Conservation (phyloP, 1,284 basidiomycete genomes). For the Calocybe gambosa region DNA sequence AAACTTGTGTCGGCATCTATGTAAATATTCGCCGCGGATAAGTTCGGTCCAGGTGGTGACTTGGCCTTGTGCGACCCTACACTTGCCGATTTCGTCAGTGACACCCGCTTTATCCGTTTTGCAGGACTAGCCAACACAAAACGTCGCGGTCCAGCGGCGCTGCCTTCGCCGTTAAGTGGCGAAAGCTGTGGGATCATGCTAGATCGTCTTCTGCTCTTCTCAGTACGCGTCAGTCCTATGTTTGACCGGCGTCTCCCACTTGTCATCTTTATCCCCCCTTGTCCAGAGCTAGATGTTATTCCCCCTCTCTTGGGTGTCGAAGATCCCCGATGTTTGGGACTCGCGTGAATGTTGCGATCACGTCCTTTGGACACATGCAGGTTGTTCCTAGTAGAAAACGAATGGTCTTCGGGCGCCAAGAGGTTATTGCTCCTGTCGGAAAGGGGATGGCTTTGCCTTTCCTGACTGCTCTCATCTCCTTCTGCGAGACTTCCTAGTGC, state of each 20-base stretch:
- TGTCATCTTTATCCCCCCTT: constrained; percentile 16
- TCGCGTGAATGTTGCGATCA: constrained; percentile 29
- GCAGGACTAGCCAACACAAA: constrained; percentile 47
- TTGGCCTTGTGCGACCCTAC: constrained; percentile 25
- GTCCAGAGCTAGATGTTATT: constrained; percentile 12
- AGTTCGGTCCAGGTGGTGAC: constrained; percentile 25
- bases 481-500: constrained; percentile 63
- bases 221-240: constrained; percentile 62
- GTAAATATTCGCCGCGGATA: constrained; percentile 28
- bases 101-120: constrained; percentile 59
- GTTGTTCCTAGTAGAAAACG: constrained; percentile 16
- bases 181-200: constrained; percentile 70
- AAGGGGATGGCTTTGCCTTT: constrained; percentile 35
- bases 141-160: constrained; percentile 30
- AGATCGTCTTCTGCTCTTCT: constrained; percentile 65
- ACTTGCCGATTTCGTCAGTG: constrained; percentile 35
- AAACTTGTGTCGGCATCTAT: constrained; percentile 46
- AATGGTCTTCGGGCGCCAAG: constrained; percentile 18
- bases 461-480: constrained; percentile 49
- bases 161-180: constrained; percentile 30
- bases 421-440: constrained; percentile 60
- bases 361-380: constrained; percentile 32
- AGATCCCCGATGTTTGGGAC: constrained; percentile 43
- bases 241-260: constrained; percentile 60
- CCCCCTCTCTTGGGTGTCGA: constrained; percentile 38